Percentiles rank a stretch among this genome's conserved stretches.
Evolutionary conservation across 1,139 yeast species (phyloP).

Genomic region (Scheffersomyces illinoinensis): DNA sequence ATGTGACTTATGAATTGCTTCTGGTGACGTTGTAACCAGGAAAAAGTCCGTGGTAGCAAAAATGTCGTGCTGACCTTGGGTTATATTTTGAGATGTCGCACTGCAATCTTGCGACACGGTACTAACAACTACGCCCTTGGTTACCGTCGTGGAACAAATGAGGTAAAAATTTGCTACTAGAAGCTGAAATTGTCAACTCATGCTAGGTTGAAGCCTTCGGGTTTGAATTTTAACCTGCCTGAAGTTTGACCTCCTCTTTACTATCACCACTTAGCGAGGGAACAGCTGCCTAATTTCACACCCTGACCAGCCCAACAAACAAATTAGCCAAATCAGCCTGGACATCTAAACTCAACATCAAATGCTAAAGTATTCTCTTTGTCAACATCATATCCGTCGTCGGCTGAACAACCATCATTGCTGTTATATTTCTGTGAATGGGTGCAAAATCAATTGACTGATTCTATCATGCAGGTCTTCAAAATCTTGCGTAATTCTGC

Average conservation of each 20-base stretch:
- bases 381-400: neutral
- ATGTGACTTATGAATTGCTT: slow-evolving; percentile 16
- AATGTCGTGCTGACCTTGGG: neutral
- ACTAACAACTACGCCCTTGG: neutral
- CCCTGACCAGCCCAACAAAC: neutral
- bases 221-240: neutral
- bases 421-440: neutral
- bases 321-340: neutral
- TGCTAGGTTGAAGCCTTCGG: neutral
- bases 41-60: slow-evolving; percentile 1
- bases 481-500: neutral
- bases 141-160: neutral
- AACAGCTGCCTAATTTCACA: neutral
- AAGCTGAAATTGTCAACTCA: neutral
- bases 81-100: neutral
- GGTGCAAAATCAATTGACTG: neutral
- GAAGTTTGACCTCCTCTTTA: neutral
- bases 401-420: neutral
- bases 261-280: neutral
- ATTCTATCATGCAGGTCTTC: neutral
- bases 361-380: neutral
- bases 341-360: neutral
- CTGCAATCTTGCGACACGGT: neutral
- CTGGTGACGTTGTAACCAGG: slow-evolving; percentile 13
- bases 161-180: neutral